Percentiles rank a stretch among this genome's conserved stretches.
These are phyloP conservation scores for Spiraea crenata DNA, from an alignment of 331 rosid species.

Conservation along the genomic window DNA sequence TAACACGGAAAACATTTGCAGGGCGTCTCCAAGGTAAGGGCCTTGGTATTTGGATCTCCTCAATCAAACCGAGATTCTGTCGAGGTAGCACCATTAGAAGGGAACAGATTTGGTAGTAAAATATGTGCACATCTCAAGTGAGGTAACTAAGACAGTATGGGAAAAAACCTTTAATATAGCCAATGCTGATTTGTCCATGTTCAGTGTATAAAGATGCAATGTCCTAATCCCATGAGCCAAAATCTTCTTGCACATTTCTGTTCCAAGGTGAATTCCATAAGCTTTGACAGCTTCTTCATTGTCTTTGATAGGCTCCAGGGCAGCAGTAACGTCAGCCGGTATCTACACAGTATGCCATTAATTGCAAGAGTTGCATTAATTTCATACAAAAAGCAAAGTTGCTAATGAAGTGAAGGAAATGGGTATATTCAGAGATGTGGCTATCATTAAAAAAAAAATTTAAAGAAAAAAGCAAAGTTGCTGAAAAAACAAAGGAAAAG, in stretches of 20 bases:
- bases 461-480: no score
- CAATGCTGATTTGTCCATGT: conserved; percentile 96
- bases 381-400: background rate
- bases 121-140: conserved; percentile 22
- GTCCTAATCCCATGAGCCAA: conserved; percentile 88
- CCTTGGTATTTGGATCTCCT: conserved; percentile 79
- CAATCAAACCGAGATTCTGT: conserved; percentile 95
- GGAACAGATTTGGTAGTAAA: conserved; percentile 14
- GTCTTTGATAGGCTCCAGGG: conserved; percentile 94
- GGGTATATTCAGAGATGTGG: background rate
- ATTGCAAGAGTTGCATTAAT: conserved; percentile 17
- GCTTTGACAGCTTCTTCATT: conserved; percentile 97
- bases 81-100: conserved; percentile 23
- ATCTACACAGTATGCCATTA: conserved; percentile 52
- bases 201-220: conserved; percentile 85
- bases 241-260: conserved; percentile 97
- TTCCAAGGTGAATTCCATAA: conserved; percentile 93
- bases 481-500: no score
- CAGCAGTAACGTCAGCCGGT: conserved; percentile 79
- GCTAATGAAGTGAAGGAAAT: background rate
- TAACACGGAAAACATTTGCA: conserved; percentile 73
- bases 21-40: conserved; percentile 97
- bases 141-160: conserved; percentile 15
- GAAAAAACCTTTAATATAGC: conserved; percentile 72
- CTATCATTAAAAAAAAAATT: no score